These are phyloP conservation scores for Phoma sp. DNA, from an alignment of 2,329 filamentous ascomycete genomes.

Conservation along the genomic window DNA sequence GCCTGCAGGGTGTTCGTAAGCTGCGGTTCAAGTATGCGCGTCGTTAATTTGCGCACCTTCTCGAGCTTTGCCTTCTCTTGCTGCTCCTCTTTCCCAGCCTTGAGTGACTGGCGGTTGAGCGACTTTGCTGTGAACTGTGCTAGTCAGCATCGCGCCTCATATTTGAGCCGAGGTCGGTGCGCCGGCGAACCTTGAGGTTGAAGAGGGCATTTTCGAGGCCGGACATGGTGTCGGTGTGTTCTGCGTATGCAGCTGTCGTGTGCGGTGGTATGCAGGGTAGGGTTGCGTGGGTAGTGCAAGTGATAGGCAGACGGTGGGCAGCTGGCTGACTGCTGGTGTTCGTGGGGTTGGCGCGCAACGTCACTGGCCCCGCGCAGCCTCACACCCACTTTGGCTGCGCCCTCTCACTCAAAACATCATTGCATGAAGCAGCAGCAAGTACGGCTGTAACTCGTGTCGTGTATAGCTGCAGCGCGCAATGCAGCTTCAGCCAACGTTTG, in stretches of 20 bases:
- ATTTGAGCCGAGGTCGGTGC: constrained; percentile 4
- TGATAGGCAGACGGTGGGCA: constrained; percentile 26
- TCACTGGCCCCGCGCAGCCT: constrained; percentile 23
- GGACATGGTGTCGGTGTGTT: constrained; percentile 55
- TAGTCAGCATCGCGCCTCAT: constrained; percentile 28
- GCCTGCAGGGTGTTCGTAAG: constrained; percentile 49
- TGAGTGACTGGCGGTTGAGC: constrained; percentile 67
- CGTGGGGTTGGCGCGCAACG: constrained; percentile 36
- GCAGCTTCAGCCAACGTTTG: background rate
- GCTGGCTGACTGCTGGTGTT: constrained; percentile 35
- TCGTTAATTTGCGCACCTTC: constrained; percentile 53
- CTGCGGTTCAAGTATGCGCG: background rate
- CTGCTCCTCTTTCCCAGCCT: constrained; percentile 66
- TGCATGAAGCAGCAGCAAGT: background rate
- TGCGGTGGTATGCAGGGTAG: constrained; percentile 15
- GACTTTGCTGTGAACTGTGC: constrained; percentile 67
- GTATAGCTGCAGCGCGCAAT: background rate
- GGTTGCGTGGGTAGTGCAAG: constrained; percentile 17
- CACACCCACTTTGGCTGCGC: background rate
- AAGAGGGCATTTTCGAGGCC: constrained; percentile 68
- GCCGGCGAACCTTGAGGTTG: constrained; percentile 62
- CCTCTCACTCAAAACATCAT: background rate
- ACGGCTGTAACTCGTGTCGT: background rate
- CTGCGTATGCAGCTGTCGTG: constrained; percentile 13
- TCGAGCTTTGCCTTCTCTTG: constrained; percentile 67